Base-by-base conservation (phyloP, 2,329 filamentous ascomycete genomes). In the Ascochyta clinopodiicola region DNA sequence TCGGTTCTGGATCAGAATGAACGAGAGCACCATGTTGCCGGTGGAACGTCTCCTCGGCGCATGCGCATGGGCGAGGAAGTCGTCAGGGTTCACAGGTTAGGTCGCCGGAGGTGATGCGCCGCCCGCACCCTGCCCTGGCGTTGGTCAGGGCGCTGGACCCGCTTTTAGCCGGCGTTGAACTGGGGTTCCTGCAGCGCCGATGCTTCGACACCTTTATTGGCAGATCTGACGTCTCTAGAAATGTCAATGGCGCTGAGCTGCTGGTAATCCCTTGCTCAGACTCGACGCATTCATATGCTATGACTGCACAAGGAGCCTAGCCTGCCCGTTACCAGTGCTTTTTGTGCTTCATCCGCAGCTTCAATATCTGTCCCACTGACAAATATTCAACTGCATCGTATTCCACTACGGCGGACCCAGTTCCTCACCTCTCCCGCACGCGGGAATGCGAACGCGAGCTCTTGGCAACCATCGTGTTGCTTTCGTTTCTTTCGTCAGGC, bases 1-100 rank as follows among this genome's bases (percentile, higher is more conserved):
- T 66, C 91, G 86, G 75, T 96, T 96, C 73, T 96, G 91, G 51
- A 96, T 93, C 62, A 96, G 81, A 64, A 96, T 94, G 72, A 96
- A 96, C 49, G 91, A 96, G 68, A 96, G 85, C 75, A 95, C 80
- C 80, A 82, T 82, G 24, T 51, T 51, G 52, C 46, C 39, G 35
- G 35, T 47, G 42, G 52, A 47, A 46, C n/a, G 42, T 50, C 46
- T 39, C 46, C 46, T 49, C 52, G 52, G 52, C 52, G 52, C 52
- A 56, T 56, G 52, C 52, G 46, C 52, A 56, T 56, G 52, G 37
- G 52, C 42, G 21, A 40, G 46, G 40, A 45, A 37, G 46, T 55
- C 52, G 52, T 45, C 52, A 46, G 52, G 45, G 51, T 49, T 40
- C 29, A 25, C 7, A 36, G 27, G 40, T 37, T 15, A 29, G 45